These are phyloP conservation scores for Leptographium galeiforme DNA, from an alignment of 2,329 filamentous ascomycete genomes.

Conservation along the genomic window DNA sequence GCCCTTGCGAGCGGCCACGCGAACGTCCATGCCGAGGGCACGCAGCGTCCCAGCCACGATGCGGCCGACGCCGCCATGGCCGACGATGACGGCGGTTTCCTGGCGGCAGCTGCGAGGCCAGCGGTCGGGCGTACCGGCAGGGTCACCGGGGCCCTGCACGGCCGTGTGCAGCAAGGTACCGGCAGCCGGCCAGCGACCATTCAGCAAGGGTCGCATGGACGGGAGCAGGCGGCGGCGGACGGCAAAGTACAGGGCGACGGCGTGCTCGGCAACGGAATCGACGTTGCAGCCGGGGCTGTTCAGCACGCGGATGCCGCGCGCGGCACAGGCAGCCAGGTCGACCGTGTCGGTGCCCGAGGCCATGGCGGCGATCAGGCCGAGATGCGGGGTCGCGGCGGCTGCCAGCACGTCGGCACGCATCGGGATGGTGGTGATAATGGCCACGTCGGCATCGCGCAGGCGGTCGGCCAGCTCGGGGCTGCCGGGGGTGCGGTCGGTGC, in stretches of 20 bases:
- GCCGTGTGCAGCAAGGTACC: conserved; percentile 11
- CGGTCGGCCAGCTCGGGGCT: conserved; percentile 9
- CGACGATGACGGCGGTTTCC: conserved; percentile 18
- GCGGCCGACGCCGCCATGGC: conserved; percentile 20
- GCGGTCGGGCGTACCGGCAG: background rate
- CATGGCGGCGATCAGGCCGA: conserved; percentile 16
- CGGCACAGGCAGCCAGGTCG: conserved; percentile 12
- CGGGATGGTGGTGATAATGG: conserved; percentile 19
- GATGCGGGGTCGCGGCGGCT: conserved; percentile 13
- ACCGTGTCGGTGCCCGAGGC: conserved; percentile 17
- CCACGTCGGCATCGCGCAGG: conserved; percentile 21
- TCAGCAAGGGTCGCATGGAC: conserved; percentile 15
- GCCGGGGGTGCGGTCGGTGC: conserved; percentile 14
- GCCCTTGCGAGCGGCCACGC: conserved; percentile 11
- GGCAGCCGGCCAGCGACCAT: conserved; percentile 11
- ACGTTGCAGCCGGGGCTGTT: conserved; percentile 16
- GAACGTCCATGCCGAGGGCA: conserved; percentile 18
- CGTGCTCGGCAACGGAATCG: conserved; percentile 17
- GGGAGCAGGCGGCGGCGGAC: conserved; percentile 20
- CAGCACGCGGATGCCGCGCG: conserved; percentile 14
- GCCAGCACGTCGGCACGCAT: conserved; percentile 14
- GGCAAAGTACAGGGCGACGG: conserved; percentile 15
- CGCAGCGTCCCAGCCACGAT: conserved; percentile 16
- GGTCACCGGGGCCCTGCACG: conserved; percentile 2
- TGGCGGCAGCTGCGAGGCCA: conserved; percentile 6